These are phyloP conservation scores for Chimonanthus praecox DNA, from an alignment of 164 flowering plant species.

Conservation along the genomic window DNA sequence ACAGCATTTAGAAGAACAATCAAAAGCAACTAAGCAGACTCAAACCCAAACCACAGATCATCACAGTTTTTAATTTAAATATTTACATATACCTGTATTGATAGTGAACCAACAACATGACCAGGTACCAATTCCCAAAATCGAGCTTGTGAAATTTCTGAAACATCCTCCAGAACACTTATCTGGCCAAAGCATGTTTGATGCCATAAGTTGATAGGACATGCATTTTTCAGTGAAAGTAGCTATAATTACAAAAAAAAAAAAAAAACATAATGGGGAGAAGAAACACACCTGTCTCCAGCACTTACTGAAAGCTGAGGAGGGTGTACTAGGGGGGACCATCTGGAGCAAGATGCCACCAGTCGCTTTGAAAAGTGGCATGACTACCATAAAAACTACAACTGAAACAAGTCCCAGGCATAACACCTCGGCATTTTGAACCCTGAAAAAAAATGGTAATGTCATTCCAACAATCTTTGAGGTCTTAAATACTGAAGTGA, in stretches of 20 bases:
- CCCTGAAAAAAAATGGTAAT: conserved; percentile 37
- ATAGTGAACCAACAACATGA: conserved; percentile 71
- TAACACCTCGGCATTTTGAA: conserved; percentile 90
- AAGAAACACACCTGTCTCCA: conserved; percentile 58
- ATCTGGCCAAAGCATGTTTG: conserved; percentile 34
- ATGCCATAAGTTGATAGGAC: neutral
- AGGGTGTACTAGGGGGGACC: conserved; percentile 75
- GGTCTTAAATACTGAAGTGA: neutral
- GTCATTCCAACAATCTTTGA: neutral
- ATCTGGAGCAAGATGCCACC: conserved; percentile 84
- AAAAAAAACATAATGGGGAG: neutral
- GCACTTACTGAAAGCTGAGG: conserved; percentile 84
- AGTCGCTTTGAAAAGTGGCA: conserved; percentile 78
- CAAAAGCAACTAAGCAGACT: neutral
- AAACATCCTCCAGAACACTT: conserved; percentile 60
- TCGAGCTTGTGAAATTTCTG: conserved; percentile 71
- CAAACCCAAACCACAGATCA: neutral
- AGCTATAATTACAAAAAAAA: neutral
- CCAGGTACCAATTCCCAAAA: conserved; percentile 98
- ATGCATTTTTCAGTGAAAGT: neutral
- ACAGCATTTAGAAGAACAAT: neutral
- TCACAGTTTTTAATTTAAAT: neutral
- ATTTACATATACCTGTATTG: conserved; percentile 48
- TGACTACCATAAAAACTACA: conserved; percentile 74
- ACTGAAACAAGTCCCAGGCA: conserved; percentile 89